Evolutionary conservation across 768 basidiomycete species (phyloP).

Genomic region (Auricularia sp.): DNA sequence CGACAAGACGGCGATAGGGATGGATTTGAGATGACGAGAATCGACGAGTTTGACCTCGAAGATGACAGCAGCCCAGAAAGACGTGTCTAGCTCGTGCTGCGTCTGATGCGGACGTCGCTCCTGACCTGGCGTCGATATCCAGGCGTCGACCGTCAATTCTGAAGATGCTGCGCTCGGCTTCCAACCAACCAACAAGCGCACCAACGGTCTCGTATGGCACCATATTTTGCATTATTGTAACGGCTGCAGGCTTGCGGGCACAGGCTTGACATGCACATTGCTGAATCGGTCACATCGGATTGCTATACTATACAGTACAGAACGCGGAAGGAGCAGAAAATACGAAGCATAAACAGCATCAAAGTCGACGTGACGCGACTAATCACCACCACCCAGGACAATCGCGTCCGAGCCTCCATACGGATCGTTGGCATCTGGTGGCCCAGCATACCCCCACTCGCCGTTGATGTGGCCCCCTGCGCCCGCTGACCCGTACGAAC

Average conservation of each 20-base stretch:
- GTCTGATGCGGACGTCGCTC: neutral
- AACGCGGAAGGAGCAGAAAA: slow-evolving; percentile 14
- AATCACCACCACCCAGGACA: slow-evolving; percentile 45
- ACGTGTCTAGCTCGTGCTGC: slow-evolving; percentile 4
- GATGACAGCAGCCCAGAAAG: slow-evolving; percentile 3
- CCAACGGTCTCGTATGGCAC: too few relatives aligned
- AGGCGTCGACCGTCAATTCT: too few relatives aligned
- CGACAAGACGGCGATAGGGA: slow-evolving; percentile 18
- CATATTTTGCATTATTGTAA: too few relatives aligned
- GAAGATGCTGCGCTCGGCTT: too few relatives aligned
- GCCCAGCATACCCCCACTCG: neutral
- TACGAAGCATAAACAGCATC: slow-evolving; percentile 10
- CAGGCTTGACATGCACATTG: too few relatives aligned
- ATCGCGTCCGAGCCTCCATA: slow-evolving; percentile 44
- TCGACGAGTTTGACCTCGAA: slow-evolving; percentile 25
- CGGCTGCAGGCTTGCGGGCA: too few relatives aligned
- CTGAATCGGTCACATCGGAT: too few relatives aligned
- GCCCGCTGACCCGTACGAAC: slow-evolving; percentile 26
- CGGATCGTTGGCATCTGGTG: slow-evolving; percentile 4
- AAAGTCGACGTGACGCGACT: slow-evolving; percentile 18
- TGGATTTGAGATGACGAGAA: slow-evolving; percentile 39
- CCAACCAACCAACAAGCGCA: too few relatives aligned
- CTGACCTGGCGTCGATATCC: too few relatives aligned
- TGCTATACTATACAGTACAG: neutral
- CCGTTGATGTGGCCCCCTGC: neutral